Evolutionary conservation across 1,284 basidiomycete genomes (phyloP), one percentile per base, ranked within the genome.

Genomic region (Boletellus dicymbophilus): DNA sequence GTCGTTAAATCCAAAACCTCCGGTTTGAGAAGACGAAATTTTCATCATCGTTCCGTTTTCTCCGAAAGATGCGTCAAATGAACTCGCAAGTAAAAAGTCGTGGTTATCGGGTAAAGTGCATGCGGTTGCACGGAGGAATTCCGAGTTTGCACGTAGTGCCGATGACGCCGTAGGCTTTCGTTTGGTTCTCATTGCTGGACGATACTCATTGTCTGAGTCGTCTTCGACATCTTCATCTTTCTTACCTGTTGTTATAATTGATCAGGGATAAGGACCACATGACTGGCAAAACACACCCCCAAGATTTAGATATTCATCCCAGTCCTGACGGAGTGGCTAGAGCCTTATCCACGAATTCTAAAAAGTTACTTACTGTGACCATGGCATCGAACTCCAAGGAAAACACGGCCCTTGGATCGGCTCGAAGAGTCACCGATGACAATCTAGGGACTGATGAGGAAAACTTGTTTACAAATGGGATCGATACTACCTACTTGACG

Each of bases 91-190:
- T 13, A 90, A 60, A 56, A 85, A 77, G 37, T 87, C 80, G 54
- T 87, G 80, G 51, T 84, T 76, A 62, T 91, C 88, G 25, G 81
- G 72, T 21, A 92, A 74, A 18, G 82, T 90, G 64, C 88, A 80
- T 46, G 72, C 60, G 37, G 79, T 78, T 27, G 75, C 77, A 45
- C 82, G 76, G 16, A 70, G 65, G 18, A 68, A 55, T 58, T 87
- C 84, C 2, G 58, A 49, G 23, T 67, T 56, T 20, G 51, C 44
- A 33, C 44, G 49, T 12, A 51, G 48, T 43, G 52, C 51, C 20
- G 58, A 48, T 16, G 61, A 57, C 27, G 57, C 54, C 50, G 66
- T 68, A 33, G 51, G 55, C 49, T 68, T 76, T 58, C 59, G 56
- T 57, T 70, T 74, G 43, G 46, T 58, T 48, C 63, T 73, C 65